Base-by-base conservation (phyloP, 306 rosid species). In the Arachis stenosperma region DNA sequence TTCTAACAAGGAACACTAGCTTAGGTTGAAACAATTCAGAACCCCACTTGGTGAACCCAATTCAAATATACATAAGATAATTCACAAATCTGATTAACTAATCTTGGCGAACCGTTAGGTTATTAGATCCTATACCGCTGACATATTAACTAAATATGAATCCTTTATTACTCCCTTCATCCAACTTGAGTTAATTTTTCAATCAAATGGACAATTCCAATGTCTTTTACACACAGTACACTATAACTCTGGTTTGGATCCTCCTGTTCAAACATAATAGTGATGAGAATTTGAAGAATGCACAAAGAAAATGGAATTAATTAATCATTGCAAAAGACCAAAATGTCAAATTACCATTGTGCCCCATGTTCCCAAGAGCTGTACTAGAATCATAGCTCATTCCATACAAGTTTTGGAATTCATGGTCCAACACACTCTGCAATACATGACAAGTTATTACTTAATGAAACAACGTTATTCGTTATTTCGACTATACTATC, bases 31-130 rank as follows among this genome's bases (percentile, higher is more conserved):
- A 63, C 77, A 78, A 81, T 57, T 65, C 74, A 73, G 81, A 74
- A 50, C 61, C 80, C 50, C 54, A 77, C 69, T 52, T 78, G 59
- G 57, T 54, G 42, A 75, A 65, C 77, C 74, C 78, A 71, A 81
- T 77, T 44, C 74, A 64, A 53, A 33, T 33, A 33, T 33, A 33
- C 36, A 14, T 71, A 83, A 83, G 82, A 86, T 43, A 65, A 61
- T 75, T 79, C 57, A 62, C 59, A 76, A 70, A 65, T 68, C 57
- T 69, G 65, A 81, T 80, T 64, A 62, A 75, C 80, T 81, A 81
- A 75, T 82, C 86, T 82, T 88, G 82, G 79, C 87, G 64, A 86
- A 82, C 86, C 74, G 85, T 84, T 83, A 82, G 88, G 83, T 80
- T 80, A 81, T 76, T 65, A 79, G 77, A 76, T 69, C 84, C 88